Base-by-base conservation (phyloP, 202 grass and related monocot species). In the Elaeis oleifera region DNA sequence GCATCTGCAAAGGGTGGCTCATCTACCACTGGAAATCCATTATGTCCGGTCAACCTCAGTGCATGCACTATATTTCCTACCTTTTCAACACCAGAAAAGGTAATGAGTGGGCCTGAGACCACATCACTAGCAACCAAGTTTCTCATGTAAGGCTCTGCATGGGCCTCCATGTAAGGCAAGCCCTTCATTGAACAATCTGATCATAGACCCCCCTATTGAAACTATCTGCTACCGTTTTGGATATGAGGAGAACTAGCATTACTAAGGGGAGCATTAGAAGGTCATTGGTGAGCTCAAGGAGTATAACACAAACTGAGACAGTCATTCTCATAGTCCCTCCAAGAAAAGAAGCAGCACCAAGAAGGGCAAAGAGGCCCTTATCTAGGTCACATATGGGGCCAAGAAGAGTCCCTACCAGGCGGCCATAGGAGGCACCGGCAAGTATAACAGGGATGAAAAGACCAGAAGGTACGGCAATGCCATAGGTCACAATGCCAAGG, bases 161-260 rank as follows among this genome's bases (percentile, higher is more conserved):
- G 79, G 64, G 63, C 71, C 59, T 78, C 78, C 61, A 86, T 63
- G 71, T 75, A 86, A 0, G 83, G 79, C 21, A 86, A 54, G 21
- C 75, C 83, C 67, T 86, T 86, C 79, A 86, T 71, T 39, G 65
- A 58, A 86, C 71, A 16, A 86, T 81, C 78, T 86, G 74, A 18
- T 81, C 83, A 58, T 86, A 86, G 54, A 86, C 74, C 0, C 83
- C 83, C 53, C 68, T 75, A 69, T 86, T 86, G 83, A 86, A 81
- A 75, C 71, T 71, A 71, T 86, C 83, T 0, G 83, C 83, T 67
- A 86, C 66, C 23, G 66, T 81, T 75, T 86, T 86, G 51, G 83
- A 23, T 61, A 86, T 54, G 71, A 86, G 83, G 27, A 82, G 78
- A 17, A 81, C 71, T 5, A 86, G 83, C 83, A 86, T 86, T 66